phyloP scores from a whole-genome alignment of 1,284 basidiomycete genomes.

The Microbotryum lychnidis-dioicae region DNA sequence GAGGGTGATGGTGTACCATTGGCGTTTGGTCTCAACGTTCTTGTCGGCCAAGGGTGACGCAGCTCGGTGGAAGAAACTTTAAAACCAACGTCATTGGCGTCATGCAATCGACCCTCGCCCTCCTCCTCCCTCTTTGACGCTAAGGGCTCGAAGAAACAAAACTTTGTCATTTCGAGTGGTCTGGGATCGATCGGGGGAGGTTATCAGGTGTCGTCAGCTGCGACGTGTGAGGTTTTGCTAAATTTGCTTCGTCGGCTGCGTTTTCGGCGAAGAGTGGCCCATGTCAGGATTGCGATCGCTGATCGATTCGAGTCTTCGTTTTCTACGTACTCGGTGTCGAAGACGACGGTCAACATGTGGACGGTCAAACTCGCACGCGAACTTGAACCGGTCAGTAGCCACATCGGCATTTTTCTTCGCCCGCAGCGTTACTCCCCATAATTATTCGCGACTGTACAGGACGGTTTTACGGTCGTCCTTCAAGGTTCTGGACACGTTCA shows the following conservation, averaged over 20 bases:
- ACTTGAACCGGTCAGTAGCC: slow-evolving; percentile 7
- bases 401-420: not conserved
- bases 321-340: slow-evolving; percentile 15
- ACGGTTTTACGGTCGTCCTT: not conserved
- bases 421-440: not conserved
- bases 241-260: not conserved
- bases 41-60: no score
- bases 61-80: no score
- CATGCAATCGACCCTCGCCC: no score
- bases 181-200: no score
- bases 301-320: no score
- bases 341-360: slow-evolving; percentile 25
- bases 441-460: not conserved
- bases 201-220: not conserved
- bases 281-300: no score
- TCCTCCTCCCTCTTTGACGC: no score
- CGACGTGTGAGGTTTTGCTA: not conserved
- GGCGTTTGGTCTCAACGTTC: no score
- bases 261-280: not conserved
- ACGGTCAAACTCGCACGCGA: slow-evolving; percentile 19
- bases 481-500: not conserved
- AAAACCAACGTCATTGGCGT: no score
- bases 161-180: no score
- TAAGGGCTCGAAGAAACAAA: no score
- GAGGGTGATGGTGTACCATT: no score